Evolutionary conservation across 148 eudicot species (phyloP), one percentile per base, ranked within the genome.

Genomic region (Rhododendron vialii): DNA sequence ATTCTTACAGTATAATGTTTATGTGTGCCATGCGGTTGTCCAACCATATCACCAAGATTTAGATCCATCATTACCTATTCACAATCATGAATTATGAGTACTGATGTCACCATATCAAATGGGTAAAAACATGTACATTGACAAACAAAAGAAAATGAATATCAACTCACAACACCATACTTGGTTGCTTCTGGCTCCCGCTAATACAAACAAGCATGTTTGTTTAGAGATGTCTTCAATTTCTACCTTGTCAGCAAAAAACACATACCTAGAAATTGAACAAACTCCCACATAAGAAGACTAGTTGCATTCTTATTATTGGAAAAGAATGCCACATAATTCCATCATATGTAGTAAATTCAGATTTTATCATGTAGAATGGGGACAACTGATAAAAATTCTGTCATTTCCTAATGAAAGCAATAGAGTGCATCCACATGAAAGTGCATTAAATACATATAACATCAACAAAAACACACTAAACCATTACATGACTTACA

Each of bases 201-300:
- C 83, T 73, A 94, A 87, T 63, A 88, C 96, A 90, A 92, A 91
- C 88, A 94, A 86, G 90, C 89, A 90, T 74, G 95, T 92, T 86
- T 86, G 83, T 59, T 88, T 80, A 30, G 93, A 90, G 85, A 94
- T 92, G 84, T 94, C 96, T 87, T 92, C 83, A 86, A 94, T 86
- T 87, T 94, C 96, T 88, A 94, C 94, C 86, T 94, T 92, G 92
- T 94, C 96, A 51, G 93, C 85, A 33, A 92, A 91, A 90, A 94
- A 94, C 84, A 94, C 93, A 86, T 94, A 94, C 93, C 96, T 94
- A 76, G 85, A 84, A 78, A 71, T 63, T 76, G 47, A 86, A 84
- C 77, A 41, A 36, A 43, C 74, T 73, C 20, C 22, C 3, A 76
- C 4, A 26, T 61, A 9, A 47, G 55, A 69, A 74, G 88, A 57